Percentiles rank a stretch among this genome's conserved stretches.
These are phyloP conservation scores for Pseudocercospora macadamiae DNA, from an alignment of 2,329 filamentous ascomycete species.

Conservation along the genomic window DNA sequence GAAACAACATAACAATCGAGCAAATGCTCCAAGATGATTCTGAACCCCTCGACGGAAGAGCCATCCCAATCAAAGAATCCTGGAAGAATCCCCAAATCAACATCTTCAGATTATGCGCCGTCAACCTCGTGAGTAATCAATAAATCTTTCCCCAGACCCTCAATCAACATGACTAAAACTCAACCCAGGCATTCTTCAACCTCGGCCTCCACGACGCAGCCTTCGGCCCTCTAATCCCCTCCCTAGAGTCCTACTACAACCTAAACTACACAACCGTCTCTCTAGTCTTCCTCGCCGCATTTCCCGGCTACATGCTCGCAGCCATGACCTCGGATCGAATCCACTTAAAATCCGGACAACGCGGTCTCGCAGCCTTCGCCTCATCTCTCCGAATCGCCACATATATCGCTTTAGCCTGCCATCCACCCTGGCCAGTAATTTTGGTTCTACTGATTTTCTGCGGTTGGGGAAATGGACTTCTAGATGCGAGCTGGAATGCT, in stretches of 20 bases:
- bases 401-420: conserved; percentile 64
- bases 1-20: conserved; percentile 4
- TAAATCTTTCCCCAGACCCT: too few relatives aligned
- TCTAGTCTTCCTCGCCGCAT: conserved; percentile 64
- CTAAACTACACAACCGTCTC: conserved; percentile 64
- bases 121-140: background rate
- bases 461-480: conserved; percentile 69
- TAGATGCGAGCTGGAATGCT: conserved; percentile 60
- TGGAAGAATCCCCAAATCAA: conserved; percentile 19
- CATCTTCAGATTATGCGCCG: conserved; percentile 9
- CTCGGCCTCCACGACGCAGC: conserved; percentile 19
- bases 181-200: conserved; percentile 12
- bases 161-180: background rate
- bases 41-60: background rate
- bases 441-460: conserved; percentile 63
- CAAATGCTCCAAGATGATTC: conserved; percentile 12
- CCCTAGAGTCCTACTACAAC: conserved; percentile 59
- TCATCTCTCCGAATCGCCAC: conserved; percentile 62
- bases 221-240: conserved; percentile 15
- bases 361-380: conserved; percentile 66
- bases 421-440: conserved; percentile 67
- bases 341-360: conserved; percentile 65
- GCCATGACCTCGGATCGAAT: conserved; percentile 64
- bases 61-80: conserved; percentile 9
- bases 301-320: conserved; percentile 63